Evolutionary conservation across 768 basidiomycete species (phyloP).

Genomic region (Kwoniella bestiolae): DNA sequence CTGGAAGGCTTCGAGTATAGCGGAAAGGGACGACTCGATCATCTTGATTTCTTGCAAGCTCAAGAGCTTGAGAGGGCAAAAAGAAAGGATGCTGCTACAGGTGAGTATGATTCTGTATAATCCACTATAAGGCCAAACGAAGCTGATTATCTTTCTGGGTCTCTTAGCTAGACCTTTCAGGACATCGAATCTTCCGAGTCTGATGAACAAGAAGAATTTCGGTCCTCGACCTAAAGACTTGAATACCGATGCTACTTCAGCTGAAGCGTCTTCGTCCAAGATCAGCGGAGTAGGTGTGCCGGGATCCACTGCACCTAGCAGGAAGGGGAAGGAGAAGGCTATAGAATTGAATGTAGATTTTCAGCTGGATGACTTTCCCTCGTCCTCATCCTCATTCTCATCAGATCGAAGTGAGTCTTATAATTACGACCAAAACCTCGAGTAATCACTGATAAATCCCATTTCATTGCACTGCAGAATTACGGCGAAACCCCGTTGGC

Average conservation of each 20-base stretch:
- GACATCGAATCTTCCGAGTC: constrained; percentile 8
- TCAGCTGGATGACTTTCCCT: too few relatives aligned
- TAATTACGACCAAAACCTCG: too few relatives aligned
- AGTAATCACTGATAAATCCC: neutral
- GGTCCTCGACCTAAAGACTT: neutral
- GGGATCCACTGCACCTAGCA: neutral
- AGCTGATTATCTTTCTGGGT: neutral
- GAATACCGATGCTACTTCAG: neutral
- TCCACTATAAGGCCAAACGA: neutral
- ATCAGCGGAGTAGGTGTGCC: neutral
- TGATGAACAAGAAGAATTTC: constrained; percentile 8
- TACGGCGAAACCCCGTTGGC: constrained; percentile 77
- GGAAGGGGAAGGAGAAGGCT: constrained; percentile 36
- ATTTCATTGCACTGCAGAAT: neutral
- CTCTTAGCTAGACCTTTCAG: neutral
- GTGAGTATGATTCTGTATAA: neutral
- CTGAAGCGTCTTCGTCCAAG: constrained; percentile 4
- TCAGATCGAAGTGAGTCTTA: too few relatives aligned
- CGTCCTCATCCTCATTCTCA: too few relatives aligned
- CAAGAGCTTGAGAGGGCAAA: neutral
- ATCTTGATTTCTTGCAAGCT: neutral
- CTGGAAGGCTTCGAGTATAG: neutral
- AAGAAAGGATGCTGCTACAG: neutral
- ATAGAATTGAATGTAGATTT: constrained; percentile 9
- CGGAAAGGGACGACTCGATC: neutral